Evolutionary conservation across 192 early-diverging fungal species (phyloP), one percentile per base, ranked within the genome.

Genomic region (Gryganskiella cystojenkinii): DNA sequence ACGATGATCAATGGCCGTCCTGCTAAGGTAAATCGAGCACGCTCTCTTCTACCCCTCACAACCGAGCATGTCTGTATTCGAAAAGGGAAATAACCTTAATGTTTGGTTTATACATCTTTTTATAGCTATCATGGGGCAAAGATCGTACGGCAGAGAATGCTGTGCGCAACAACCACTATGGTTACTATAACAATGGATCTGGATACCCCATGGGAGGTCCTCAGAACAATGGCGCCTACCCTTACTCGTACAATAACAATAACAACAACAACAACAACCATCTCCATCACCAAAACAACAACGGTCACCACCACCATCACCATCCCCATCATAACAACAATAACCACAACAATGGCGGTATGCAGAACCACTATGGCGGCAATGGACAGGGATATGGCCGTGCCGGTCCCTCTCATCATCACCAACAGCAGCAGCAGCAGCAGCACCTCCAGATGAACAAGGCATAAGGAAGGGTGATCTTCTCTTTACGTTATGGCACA

Each of bases 61-160:
- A 2, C 20, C 11, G 46, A 3, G 13, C 9, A 46, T 17, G n/a
- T n/a, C n/a, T n/a, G n/a, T n/a, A n/a, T n/a, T n/a, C n/a, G n/a
- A n/a, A n/a, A n/a, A n/a, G n/a, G n/a, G n/a, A n/a, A n/a, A n/a
- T n/a, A n/a, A n/a, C n/a, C n/a, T n/a, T n/a, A n/a, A n/a, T n/a
- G n/a, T n/a, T n/a, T n/a, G n/a, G n/a, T n/a, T 42, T 10, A 49
- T 31, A 19, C 3, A 42, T 17, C n/a, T n/a, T n/a, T 10, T 19
- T 47, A 34, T 50, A 59, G 54, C 51, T 75, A 85, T 95, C 95
- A 22, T 96, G 95, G 95, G 95, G 95, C 63, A 94, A 94, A 82
- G 93, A 94, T 68, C 85, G 92, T 40, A 71, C 84, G 52, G 84
- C 88, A 8, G 84, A 86, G 28, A 81, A 80, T 19, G 70, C 74